Evolutionary conservation across 441 rosid species (phyloP).

Genomic region (Iberis amara): DNA sequence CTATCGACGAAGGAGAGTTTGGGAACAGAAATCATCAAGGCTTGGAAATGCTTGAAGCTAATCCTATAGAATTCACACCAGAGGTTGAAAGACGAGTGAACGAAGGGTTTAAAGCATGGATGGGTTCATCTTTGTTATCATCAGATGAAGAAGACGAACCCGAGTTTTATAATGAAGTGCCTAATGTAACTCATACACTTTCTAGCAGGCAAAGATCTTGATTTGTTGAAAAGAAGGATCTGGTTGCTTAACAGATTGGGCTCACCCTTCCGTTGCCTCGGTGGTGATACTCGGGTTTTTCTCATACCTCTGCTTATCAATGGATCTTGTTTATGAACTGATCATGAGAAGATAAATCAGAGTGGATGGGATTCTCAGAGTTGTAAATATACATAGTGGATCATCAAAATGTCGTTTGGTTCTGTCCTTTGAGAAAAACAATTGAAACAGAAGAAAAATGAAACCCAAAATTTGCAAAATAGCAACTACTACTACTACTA

Average conservation of each 20-base stretch:
- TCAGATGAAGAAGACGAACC: slow-evolving; percentile 87
- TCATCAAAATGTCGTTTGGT: neutral
- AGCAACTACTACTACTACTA: too few relatives aligned
- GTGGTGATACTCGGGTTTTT: neutral
- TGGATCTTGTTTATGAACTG: slow-evolving; percentile 17
- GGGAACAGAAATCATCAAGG: slow-evolving; percentile 55
- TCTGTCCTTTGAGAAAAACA: too few relatives aligned
- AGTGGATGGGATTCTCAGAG: neutral
- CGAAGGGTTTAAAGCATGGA: slow-evolving; percentile 84
- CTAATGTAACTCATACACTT: slow-evolving; percentile 28
- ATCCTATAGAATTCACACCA: slow-evolving; percentile 59
- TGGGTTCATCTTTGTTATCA: slow-evolving; percentile 74
- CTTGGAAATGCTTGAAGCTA: slow-evolving; percentile 79
- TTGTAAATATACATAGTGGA: slow-evolving; percentile 17
- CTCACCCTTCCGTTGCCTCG: slow-evolving; percentile 11
- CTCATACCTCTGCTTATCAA: slow-evolving; percentile 7
- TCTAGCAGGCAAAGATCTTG: slow-evolving; percentile 43
- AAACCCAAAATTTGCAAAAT: too few relatives aligned
- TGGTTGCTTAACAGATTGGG: slow-evolving; percentile 18
- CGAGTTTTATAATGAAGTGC: slow-evolving; percentile 41
- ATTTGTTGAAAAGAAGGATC: slow-evolving; percentile 19
- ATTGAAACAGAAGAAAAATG: too few relatives aligned
- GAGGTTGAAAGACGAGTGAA: slow-evolving; percentile 70
- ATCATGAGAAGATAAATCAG: slow-evolving; percentile 18
- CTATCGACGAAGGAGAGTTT: slow-evolving; percentile 62